Percentiles rank a stretch among this genome's conserved stretches.
Evolutionary conservation across 345 rosid genomes (phyloP).

Genomic region (Dipteronia dyeriana): DNA sequence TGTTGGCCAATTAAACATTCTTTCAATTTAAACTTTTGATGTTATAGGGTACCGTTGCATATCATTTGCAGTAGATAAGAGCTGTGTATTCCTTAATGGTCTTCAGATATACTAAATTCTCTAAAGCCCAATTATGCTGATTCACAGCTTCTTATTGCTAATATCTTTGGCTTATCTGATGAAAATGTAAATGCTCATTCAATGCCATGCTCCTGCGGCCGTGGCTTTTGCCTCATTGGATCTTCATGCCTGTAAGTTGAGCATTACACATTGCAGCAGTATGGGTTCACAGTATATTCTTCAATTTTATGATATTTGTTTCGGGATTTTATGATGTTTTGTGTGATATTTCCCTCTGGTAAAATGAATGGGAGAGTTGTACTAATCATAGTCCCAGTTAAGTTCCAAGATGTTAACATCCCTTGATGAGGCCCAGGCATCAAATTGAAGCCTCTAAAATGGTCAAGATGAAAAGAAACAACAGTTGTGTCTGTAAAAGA

Average conservation of each 20-base stretch:
- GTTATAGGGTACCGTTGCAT: not conserved
- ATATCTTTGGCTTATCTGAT: constrained; percentile 49
- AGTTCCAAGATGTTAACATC: not conserved
- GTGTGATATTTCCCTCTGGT: not conserved
- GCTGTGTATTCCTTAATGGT: constrained; percentile 43
- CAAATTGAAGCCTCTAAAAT: constrained; percentile 5
- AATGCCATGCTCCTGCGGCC: constrained; percentile 39
- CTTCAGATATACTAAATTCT: constrained; percentile 54
- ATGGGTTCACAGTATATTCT: not conserved
- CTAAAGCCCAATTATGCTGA: constrained; percentile 45
- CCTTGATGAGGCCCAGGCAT: not conserved
- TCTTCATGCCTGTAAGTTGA: constrained; percentile 80
- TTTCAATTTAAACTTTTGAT: constrained; percentile 6
- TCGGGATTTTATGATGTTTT: not conserved
- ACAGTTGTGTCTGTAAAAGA: not conserved
- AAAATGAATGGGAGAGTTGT: constrained; percentile 12
- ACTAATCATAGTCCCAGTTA: not conserved
- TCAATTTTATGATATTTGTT: constrained; percentile 3
- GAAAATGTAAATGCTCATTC: constrained; percentile 31
- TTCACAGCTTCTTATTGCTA: constrained; percentile 49
- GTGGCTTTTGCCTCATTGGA: constrained; percentile 38
- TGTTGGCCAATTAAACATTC: constrained; percentile 6
- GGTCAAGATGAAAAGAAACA: not conserved
- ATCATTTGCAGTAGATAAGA: not conserved
- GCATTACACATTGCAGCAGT: not conserved